Evolutionary conservation across 148 eudicot genomes (phyloP).

Genomic region (Chenopodium album): DNA sequence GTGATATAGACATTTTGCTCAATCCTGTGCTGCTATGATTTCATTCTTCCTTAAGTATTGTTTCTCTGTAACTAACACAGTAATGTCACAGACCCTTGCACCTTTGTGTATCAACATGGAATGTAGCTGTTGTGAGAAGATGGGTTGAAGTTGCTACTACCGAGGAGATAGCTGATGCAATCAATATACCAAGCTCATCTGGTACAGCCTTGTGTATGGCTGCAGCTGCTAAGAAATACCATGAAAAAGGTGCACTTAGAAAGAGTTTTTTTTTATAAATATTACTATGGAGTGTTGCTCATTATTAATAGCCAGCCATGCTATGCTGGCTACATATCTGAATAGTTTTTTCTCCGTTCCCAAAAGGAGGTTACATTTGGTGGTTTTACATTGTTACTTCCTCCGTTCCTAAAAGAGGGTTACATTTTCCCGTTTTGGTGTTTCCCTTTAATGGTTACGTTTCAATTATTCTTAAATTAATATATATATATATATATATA

Average conservation of each 20-base stretch:
- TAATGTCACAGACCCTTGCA: slow-evolving; percentile 79
- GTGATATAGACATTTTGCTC: not conserved
- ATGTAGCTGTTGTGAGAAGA: slow-evolving; percentile 79
- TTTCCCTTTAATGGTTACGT: not conserved
- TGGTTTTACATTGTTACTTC: no score
- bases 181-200: slow-evolving; percentile 67
- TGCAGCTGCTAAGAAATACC: slow-evolving; percentile 90
- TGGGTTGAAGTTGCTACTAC: slow-evolving; percentile 86
- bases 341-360: no score
- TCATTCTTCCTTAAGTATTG: not conserved
- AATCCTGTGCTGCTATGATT: not conserved
- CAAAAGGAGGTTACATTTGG: no score
- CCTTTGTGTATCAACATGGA: slow-evolving; percentile 81
- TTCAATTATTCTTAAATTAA: no score
- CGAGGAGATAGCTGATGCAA: slow-evolving; percentile 79
- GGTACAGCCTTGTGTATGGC: slow-evolving; percentile 99
- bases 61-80: slow-evolving; percentile 11
- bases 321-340: not conserved
- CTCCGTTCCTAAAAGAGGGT: no score
- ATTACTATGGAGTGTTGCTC: not conserved
- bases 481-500: no score
- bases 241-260: slow-evolving; percentile 63
- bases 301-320: not conserved
- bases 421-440: not conserved
- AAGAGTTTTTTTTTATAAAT: slow-evolving; percentile 5